Evolutionary conservation across 306 rosid genomes (phyloP), one percentile per base, ranked within the genome.

Genomic region (Trifolium pratense): DNA sequence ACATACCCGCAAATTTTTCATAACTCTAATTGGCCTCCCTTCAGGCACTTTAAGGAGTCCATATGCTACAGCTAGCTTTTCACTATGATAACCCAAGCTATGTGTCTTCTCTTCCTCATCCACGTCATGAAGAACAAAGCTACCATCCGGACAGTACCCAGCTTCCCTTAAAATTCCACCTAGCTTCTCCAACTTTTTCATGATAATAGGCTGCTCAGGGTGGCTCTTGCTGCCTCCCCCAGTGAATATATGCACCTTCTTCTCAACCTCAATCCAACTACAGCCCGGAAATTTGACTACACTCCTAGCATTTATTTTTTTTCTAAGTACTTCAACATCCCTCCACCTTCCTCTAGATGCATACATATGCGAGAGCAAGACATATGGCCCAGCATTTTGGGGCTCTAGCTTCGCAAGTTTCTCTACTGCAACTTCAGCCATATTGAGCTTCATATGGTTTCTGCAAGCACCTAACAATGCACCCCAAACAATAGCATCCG

Each of bases 1-100:
- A 79, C 96, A 90, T 61, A 90, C 92, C 36, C 92, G 88, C 76
- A 90, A 86, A 70, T 90, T 90, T 84, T 90, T 84, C 87, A 90
- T 90, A 31, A 88, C 91, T 77, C 88, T 78, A 53, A 88, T 81
- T 57, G 86, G 84, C 86, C 75, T 78, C 73, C 91, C 87, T 66
- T 75, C 80, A 4, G 92, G 88, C 61, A 90, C 83, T 84, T 90
- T 90, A 61, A 86, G 78, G 56, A 90, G 87, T 71, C 92, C 96
- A 70, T 84, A 90, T 12, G 89, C 96, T 71, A 90, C 63, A 2
- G 92, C 96, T 49, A 90, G 76, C 71, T 84, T 87, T 84, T 90
- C 96, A 70, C 96, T 90, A 59, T 90, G 96, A 83, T 86, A 78
- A 29, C 83, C 81, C 82, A 87, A 66, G 79, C 89, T 86, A 56